A percentile compares a stretch with the other conserved stretches of the same genome.
These are phyloP conservation scores for Neurospora sp. DNA, from an alignment of 2,329 filamentous ascomycete genomes.

Conservation along the genomic window DNA sequence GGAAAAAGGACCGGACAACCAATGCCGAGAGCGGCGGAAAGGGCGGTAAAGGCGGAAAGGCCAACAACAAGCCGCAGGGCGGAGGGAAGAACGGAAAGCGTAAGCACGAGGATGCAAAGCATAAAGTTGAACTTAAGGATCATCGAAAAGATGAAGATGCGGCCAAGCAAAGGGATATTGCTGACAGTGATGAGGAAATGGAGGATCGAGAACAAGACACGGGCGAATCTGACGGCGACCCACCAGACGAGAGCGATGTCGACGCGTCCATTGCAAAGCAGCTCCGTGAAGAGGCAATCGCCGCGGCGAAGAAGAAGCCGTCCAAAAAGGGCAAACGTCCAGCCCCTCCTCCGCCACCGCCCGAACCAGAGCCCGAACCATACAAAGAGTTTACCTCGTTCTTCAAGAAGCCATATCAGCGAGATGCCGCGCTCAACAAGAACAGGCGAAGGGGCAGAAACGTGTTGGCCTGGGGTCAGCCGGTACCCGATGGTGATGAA, in stretches of 20 bases:
- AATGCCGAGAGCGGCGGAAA: slow-evolving; percentile 17
- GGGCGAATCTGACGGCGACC: slow-evolving; percentile 35
- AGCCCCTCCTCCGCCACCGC: slow-evolving; percentile 21
- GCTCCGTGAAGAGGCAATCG: slow-evolving; percentile 60
- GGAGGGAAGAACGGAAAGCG: slow-evolving; percentile 18
- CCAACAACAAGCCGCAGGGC: slow-evolving; percentile 21
- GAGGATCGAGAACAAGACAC: slow-evolving; percentile 16
- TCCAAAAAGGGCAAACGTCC: slow-evolving; percentile 25
- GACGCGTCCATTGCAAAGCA: slow-evolving; percentile 66
- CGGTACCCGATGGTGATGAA: slow-evolving; percentile 63
- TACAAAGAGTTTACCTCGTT: slow-evolving; percentile 72
- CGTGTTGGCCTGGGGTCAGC: slow-evolving; percentile 70
- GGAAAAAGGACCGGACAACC: slow-evolving; percentile 60
- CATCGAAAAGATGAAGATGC: slow-evolving; percentile 3
- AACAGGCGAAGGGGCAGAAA: slow-evolving; percentile 60
- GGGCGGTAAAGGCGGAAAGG: slow-evolving; percentile 25
- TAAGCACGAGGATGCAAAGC: slow-evolving; percentile 18
- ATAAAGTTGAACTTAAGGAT: background rate
- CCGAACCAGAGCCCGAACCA: slow-evolving; percentile 24
- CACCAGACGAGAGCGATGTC: slow-evolving; percentile 58
- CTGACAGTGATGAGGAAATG: slow-evolving; percentile 13
- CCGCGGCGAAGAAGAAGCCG: slow-evolving; percentile 38
- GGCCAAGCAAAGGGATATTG: slow-evolving; percentile 25
- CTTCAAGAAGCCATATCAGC: slow-evolving; percentile 69
- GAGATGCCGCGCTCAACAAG: slow-evolving; percentile 68